A percentile compares a stretch with the other conserved stretches of the same genome.
phyloP scores from a whole-genome alignment of 192 early-diverging fungal species.

The Pilobolus umbonatus region DNA sequence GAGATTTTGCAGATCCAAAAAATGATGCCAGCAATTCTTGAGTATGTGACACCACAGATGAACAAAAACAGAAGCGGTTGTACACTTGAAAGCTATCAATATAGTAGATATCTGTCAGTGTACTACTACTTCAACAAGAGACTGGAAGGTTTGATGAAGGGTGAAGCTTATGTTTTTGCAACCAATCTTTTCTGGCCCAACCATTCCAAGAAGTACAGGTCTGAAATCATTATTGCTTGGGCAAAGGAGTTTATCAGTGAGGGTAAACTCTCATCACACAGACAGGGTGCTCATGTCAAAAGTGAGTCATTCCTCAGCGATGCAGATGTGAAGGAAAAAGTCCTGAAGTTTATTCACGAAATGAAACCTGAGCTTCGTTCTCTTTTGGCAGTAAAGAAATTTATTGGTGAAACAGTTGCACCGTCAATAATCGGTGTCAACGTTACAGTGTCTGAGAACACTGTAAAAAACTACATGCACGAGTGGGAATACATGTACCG shows the following conservation, averaged over 20 bases:
- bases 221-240: not conserved
- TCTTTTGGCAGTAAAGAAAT: not conserved
- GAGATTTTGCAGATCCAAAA: too few species aligned
- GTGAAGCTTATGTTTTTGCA: too few species aligned
- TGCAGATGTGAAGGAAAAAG: not conserved
- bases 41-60: too few species aligned
- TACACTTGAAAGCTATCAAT: too few species aligned
- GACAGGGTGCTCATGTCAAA: constrained; percentile 3
- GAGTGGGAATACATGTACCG: constrained; percentile 15
- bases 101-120: too few species aligned
- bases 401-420: not conserved
- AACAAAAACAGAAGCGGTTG: too few species aligned
- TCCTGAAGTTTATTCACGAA: not conserved
- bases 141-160: too few species aligned
- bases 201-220: too few species aligned
- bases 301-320: not conserved
- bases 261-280: not conserved
- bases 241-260: constrained; percentile 3
- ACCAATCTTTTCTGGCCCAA: too few species aligned
- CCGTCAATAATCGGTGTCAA: not conserved
- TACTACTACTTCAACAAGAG: too few species aligned
- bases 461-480: not conserved
- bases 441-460: not conserved
- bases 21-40: too few species aligned
- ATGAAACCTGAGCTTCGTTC: not conserved